Base-by-base conservation (phyloP, 2,329 filamentous ascomycete genomes). In the Fusarium sp. region DNA sequence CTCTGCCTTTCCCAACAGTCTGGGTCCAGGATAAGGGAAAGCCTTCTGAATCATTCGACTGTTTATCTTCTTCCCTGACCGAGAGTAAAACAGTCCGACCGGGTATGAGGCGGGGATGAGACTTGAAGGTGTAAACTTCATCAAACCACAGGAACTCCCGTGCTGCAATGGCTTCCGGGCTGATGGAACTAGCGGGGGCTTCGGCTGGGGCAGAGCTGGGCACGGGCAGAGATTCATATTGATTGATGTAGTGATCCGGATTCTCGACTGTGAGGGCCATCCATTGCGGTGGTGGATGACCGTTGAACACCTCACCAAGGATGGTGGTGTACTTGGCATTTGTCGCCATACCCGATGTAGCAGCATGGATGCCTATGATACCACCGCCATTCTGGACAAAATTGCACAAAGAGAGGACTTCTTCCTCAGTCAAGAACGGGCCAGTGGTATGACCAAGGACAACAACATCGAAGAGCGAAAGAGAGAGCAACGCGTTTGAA, bases 311-410 rank as follows among this genome's bases (percentile, higher is more conserved):
- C 1, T 54, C 50, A 6, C 62, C 62, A 0, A 65, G 14, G 2
- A 65, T 55, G n/a, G 33, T 44, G 7, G 37, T 46, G 14, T 65
- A 65, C 2, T n/a, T 17, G 0, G 15, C 14, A 4, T 31, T n/a
- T 9, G 9, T 14, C 6, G 9, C 9, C 5, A 56, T 41, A 3
- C 62, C 62, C 0, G 38, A 32, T 0, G 62, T 27, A 0, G 62
- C 62, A 10, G 57, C 62, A 11, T 65, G 62, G 7, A 65, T 31
- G 13, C 62, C 62, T 8, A 65, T 33, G 3, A 65, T 45, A 1
- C 62, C 62, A 23, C 57, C 58, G 0, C 62, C 62, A 23, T 29
- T 31, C 0, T 49, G 27, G 1, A 60, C 42, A 23, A 49, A 65
- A 0, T 0, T 6, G 0, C 15, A 21, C n/a, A 65, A 15, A 4